Percentiles rank a stretch among this genome's conserved stretches.
phyloP scores from a whole-genome alignment of 352 stramenopile species.

The Globisporangium heterothallicum region DNA sequence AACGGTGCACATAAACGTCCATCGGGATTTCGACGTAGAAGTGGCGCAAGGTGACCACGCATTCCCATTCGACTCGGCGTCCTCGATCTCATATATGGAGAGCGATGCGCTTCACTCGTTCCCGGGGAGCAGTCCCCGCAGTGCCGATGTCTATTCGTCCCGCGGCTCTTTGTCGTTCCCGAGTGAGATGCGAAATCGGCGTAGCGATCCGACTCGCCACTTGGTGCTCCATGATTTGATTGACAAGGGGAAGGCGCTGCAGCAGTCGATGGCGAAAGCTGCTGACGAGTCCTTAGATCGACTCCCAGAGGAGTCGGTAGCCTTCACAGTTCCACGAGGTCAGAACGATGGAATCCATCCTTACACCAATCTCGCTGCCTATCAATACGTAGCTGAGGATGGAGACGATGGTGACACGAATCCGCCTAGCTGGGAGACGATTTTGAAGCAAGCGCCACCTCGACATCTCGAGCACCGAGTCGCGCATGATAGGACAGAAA shows the following conservation, averaged over 20 bases:
- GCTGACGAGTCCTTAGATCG: slow-evolving; percentile 8
- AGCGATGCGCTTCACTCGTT: slow-evolving; percentile 5
- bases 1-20: slow-evolving; percentile 1
- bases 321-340: neutral
- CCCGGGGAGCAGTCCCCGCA: neutral
- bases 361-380: neutral
- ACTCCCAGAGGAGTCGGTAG: neutral
- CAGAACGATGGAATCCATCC: neutral
- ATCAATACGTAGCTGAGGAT: neutral
- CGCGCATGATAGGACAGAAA: neutral
- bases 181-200: neutral
- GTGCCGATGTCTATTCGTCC: neutral
- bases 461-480: neutral
- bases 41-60: neutral
- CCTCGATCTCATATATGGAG: slow-evolving; percentile 8
- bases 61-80: neutral
- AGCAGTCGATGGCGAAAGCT: slow-evolving; percentile 41
- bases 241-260: slow-evolving; percentile 37
- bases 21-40: neutral
- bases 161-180: neutral
- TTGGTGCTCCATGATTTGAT: slow-evolving; percentile 22
- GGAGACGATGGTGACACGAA: slow-evolving; percentile 4
- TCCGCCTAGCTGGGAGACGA: slow-evolving; percentile 10
- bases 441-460: slow-evolving; percentile 2
- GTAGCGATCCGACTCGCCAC: neutral